Evolutionary conservation across 1,139 yeast genomes (phyloP).

Genomic region (Suhomyces panamericanus): DNA sequence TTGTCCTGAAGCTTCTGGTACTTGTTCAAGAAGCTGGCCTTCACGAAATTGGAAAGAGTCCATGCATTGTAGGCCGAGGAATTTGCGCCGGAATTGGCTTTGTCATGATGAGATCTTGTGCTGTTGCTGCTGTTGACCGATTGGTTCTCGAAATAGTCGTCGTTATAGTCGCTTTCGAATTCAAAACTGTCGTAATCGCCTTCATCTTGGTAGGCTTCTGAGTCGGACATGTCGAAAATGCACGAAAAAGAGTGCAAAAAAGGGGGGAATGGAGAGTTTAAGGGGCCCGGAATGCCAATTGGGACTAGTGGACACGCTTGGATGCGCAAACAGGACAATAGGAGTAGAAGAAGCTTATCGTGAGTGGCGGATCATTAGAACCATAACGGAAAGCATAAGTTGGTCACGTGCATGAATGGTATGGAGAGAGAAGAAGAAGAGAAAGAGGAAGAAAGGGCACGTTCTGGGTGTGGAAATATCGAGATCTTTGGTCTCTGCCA

Average conservation of each 20-base stretch:
- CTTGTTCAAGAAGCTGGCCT: conserved; percentile 19
- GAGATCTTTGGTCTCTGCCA: too few species aligned
- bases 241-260: not conserved
- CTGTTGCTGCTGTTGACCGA: conserved; percentile 6
- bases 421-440: too few species aligned
- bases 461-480: too few species aligned
- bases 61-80: conserved; percentile 22
- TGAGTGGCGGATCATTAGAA: too few species aligned
- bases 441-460: too few species aligned
- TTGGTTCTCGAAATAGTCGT: conserved; percentile 9
- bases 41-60: conserved; percentile 29
- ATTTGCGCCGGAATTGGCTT: not conserved
- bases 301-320: too few species aligned
- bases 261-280: not conserved
- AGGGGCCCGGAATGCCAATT: too few species aligned
- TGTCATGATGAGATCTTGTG: conserved; percentile 5
- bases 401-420: too few species aligned
- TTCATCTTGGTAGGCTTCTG: conserved; percentile 2
- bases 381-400: too few species aligned
- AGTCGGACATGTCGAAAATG: conserved; percentile 8
- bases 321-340: too few species aligned
- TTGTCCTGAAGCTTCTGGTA: conserved; percentile 21
- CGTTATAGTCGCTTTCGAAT: conserved; percentile 16
- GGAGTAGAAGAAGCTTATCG: too few species aligned
- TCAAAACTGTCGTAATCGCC: conserved; percentile 13